Percentiles rank a stretch among this genome's conserved stretches.
These are phyloP conservation scores for Baorangia bicolor DNA, from an alignment of 768 basidiomycete genomes.

Conservation along the genomic window DNA sequence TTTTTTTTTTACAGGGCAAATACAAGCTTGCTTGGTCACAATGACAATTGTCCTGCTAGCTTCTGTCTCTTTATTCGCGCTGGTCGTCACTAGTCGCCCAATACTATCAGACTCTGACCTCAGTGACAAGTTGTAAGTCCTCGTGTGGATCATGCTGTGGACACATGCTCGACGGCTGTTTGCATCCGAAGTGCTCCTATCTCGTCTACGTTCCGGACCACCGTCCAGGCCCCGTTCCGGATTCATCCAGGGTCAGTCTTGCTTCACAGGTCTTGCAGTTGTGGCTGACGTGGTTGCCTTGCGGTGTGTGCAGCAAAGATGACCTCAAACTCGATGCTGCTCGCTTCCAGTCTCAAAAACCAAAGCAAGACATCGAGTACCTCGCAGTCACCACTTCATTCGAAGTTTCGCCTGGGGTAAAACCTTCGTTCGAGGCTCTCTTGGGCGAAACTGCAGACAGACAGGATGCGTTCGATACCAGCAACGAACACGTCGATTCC, in stretches of 20 bases:
- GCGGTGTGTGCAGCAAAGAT: conserved; percentile 19
- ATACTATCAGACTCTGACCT: conserved; percentile 28
- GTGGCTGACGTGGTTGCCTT: conserved; percentile 12
- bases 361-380: conserved; percentile 31
- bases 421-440: conserved; percentile 20
- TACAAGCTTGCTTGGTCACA: background rate
- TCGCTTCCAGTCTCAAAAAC: conserved; percentile 32
- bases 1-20: conserved; percentile 3
- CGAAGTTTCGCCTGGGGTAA: conserved; percentile 11
- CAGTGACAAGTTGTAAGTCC: conserved; percentile 31
- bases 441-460: conserved; percentile 24
- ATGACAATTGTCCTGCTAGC: conserved; percentile 42
- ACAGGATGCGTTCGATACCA: conserved; percentile 22
- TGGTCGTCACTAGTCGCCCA: conserved; percentile 45
- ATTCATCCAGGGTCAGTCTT: conserved; percentile 37
- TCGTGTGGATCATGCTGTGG: conserved; percentile 4
- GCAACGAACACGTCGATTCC: background rate
- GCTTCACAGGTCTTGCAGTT: background rate
- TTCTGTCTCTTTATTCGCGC: conserved; percentile 40
- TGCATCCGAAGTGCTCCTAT: conserved; percentile 8
- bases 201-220: conserved; percentile 27
- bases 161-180: conserved; percentile 16
- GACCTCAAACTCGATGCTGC: conserved; percentile 19
- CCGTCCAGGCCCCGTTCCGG: conserved; percentile 38
- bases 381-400: conserved; percentile 33